Evolutionary conservation across 306 rosid species (phyloP).

Genomic region (Geum urbanum): DNA sequence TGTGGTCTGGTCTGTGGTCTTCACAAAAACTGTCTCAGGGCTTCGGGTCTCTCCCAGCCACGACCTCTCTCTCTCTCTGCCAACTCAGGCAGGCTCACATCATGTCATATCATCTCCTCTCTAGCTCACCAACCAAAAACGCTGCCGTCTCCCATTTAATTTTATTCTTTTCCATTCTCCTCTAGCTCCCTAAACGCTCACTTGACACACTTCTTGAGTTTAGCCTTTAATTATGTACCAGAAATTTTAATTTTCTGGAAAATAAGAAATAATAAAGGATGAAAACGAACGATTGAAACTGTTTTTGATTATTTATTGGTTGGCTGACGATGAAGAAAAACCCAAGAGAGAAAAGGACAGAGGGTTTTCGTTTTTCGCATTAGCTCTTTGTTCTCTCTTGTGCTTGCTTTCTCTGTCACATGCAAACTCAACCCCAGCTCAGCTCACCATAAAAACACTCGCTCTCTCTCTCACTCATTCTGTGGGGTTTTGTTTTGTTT

Average conservation of each 20-base stretch:
- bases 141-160: slow-evolving; percentile 21
- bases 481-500: slow-evolving; percentile 20
- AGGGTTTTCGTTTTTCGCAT: slow-evolving; percentile 4
- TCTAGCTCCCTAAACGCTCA: slow-evolving; percentile 28
- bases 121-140: no score
- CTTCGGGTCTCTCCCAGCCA: slow-evolving; percentile 19
- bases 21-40: neutral
- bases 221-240: no score
- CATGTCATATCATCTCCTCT: slow-evolving; percentile 8
- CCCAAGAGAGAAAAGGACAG: neutral
- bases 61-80: neutral
- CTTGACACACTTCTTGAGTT: slow-evolving; percentile 37
- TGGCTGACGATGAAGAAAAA: slow-evolving; percentile 11
- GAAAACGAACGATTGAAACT: neutral
- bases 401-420: slow-evolving; percentile 36
- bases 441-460: slow-evolving; percentile 26
- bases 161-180: slow-evolving; percentile 15
- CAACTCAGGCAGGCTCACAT: neutral
- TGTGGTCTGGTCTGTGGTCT: neutral
- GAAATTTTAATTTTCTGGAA: neutral
- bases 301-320: slow-evolving; percentile 5
- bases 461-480: slow-evolving; percentile 31
- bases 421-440: slow-evolving; percentile 24
- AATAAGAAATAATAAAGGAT: neutral
- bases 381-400: slow-evolving; percentile 35